Conservation (phyloP, 2,329 filamentous ascomycete genomes). For the Lizonia empirigonia region DNA sequence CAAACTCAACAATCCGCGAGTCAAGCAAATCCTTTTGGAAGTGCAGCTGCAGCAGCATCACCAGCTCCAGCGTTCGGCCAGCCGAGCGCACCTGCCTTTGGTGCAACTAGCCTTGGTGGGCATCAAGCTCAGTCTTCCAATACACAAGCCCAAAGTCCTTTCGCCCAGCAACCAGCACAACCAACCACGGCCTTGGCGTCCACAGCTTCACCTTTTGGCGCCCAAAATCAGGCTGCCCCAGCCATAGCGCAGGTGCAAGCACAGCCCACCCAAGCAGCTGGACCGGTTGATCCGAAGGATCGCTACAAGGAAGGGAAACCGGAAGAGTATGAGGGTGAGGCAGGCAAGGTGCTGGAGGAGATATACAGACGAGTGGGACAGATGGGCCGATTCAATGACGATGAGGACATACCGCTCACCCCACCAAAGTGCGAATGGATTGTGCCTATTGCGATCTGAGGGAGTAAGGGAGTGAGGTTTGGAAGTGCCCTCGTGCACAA, state of each 20-base stretch:
- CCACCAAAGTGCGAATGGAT: constrained; percentile 80
- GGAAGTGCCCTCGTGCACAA: neutral
- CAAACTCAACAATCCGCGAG: constrained; percentile 22
- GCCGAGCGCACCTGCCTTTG: constrained; percentile 48
- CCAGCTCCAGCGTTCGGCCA: constrained; percentile 38
- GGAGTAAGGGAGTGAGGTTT: neutral
- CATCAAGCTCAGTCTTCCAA: constrained; percentile 17
- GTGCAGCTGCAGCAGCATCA: constrained; percentile 18
- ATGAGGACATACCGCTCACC: constrained; percentile 73
- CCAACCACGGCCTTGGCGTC: constrained; percentile 15
- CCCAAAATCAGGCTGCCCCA: constrained; percentile 17
- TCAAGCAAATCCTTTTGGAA: constrained; percentile 27
- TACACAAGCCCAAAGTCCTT: constrained; percentile 27
- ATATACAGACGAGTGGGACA: constrained; percentile 69
- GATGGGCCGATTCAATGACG: constrained; percentile 70
- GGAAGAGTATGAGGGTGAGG: constrained; percentile 64
- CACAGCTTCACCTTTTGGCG: constrained; percentile 24
- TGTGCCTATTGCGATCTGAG: constrained; percentile 18
- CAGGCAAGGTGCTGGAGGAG: constrained; percentile 57
- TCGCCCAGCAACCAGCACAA: constrained; percentile 22
- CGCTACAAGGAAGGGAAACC: constrained; percentile 65
- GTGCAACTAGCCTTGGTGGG: constrained; percentile 32
- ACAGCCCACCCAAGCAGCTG: constrained; percentile 16
- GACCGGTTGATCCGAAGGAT: constrained; percentile 44
- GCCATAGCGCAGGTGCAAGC: constrained; percentile 48